These are phyloP conservation scores for Aciculosporium take DNA, from an alignment of 2,329 filamentous ascomycete genomes.

Conservation along the genomic window DNA sequence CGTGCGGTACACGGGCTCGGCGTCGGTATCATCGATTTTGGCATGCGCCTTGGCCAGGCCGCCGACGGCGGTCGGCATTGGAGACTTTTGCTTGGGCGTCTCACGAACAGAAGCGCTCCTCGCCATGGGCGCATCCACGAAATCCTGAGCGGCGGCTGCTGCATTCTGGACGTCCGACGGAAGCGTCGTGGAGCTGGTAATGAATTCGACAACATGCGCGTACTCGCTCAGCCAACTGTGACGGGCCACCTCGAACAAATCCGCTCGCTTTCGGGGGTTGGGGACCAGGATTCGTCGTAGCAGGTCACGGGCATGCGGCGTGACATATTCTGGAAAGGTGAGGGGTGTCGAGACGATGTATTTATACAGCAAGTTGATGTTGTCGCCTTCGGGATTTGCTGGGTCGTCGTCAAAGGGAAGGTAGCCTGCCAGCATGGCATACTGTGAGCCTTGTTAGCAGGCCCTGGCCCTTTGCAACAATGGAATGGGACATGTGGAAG, in stretches of 20 bases:
- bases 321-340: constrained; percentile 97
- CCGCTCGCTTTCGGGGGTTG: constrained; percentile 84
- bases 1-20: constrained; percentile 40
- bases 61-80: constrained; percentile 34
- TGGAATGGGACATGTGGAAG: neutral
- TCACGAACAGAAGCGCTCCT: constrained; percentile 89
- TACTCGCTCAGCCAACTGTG: constrained; percentile 98
- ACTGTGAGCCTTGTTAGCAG: constrained; percentile 40
- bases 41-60: constrained; percentile 61
- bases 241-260: constrained; percentile 90
- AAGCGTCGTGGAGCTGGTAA: constrained; percentile 87
- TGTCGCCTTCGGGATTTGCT: constrained; percentile 94
- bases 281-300: constrained; percentile 87
- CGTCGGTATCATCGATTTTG: constrained; percentile 57
- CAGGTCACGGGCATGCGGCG: constrained; percentile 85
- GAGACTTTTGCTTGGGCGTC: constrained; percentile 53
- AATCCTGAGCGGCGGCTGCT: constrained; percentile 46
- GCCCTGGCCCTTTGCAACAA: too few species aligned
- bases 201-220: constrained; percentile 89
- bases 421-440: constrained; percentile 96
- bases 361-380: constrained; percentile 97
- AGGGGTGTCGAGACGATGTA: constrained; percentile 96
- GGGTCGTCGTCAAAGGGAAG: constrained; percentile 96
- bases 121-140: constrained; percentile 44
- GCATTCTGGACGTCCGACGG: constrained; percentile 73